Base-by-base conservation (phyloP, 129 eudicot species). In the Glebionis coronaria region DNA sequence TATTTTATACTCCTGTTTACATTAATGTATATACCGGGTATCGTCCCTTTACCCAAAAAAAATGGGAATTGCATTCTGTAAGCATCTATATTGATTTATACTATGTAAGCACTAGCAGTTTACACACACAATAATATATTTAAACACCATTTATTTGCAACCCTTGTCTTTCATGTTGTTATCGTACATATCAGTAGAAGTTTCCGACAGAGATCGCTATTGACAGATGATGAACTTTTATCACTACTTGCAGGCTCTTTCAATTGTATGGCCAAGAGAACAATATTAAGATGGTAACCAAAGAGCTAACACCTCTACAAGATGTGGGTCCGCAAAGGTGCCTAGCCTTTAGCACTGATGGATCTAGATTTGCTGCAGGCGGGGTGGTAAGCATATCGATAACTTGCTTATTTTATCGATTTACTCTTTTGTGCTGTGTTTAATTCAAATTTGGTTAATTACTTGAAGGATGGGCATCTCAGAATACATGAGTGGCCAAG, bases 401-500 rank as follows among this genome's bases (percentile, higher is more conserved):
- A 71, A 45, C 19, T 14, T 51, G 45, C n/a, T 76, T 40, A 35
- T n/a, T 78, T 35, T 31, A 67, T 31, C 42, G 52, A 19, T 10
- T 14, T 38, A 14, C 49, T 14, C 61, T 45, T 42, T 1, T 42
- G 45, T 23, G 55, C 55, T 29, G 49, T 56, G 57, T 76, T 23
- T 63, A 18, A 21, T 78, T 19, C 5, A 73, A 75, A 12, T 18
- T 83, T 72, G 55, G 73, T 71, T 73, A 27, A 80, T 50, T 68
- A 52, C 56, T 45, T 61, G 61, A 77, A 94, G 99, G 99, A 94
- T 74, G 99, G 99, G 70, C 84, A 82, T 80, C 93, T 94, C 57
- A 87, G 97, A 80, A 84, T 94, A 51, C 88, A 89, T 51, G 99
- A 89, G 71, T 94, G 97, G 99, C 97, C 99, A 75, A 87, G 76